Conservation (phyloP, 2,329 filamentous ascomycete species). For the Cryphonectria nitschkei region DNA sequence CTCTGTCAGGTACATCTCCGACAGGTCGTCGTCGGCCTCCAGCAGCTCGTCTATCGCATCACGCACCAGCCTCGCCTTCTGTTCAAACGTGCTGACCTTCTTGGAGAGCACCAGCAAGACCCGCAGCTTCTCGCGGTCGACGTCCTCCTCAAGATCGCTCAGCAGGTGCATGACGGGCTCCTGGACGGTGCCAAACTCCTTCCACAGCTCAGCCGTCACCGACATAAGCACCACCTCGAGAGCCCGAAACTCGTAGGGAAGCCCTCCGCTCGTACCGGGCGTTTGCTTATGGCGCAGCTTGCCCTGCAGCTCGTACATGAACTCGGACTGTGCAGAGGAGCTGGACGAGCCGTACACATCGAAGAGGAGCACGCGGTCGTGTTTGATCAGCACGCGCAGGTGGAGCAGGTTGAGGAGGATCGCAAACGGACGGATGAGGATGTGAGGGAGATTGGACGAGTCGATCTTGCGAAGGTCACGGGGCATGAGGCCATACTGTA, state of each 20-base stretch:
- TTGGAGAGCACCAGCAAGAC: conserved; percentile 93
- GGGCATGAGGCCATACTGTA: conserved; percentile 84
- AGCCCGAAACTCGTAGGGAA: conserved; percentile 95
- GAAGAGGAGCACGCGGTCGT: conserved; percentile 89
- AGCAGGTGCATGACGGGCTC: conserved; percentile 90
- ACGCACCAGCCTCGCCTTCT: conserved; percentile 90
- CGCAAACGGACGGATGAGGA: conserved; percentile 87
- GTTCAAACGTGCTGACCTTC: conserved; percentile 94
- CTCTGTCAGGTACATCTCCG: conserved; percentile 94
- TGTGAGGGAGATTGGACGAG: conserved; percentile 92
- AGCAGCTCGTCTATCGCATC: conserved; percentile 94
- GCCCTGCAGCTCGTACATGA: conserved; percentile 96
- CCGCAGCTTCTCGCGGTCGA: conserved; percentile 90
- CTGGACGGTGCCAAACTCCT: conserved; percentile 90
- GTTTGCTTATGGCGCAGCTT: conserved; percentile 82
- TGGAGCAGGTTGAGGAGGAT: conserved; percentile 97
- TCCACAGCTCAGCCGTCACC: conserved; percentile 88
- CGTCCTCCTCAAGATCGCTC: conserved; percentile 91
- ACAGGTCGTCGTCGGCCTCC: conserved; percentile 93
- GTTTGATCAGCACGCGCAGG: conserved; percentile 91
- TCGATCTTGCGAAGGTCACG: conserved; percentile 98
- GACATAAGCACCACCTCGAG: conserved; percentile 94
- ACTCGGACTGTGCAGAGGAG: conserved; percentile 92
- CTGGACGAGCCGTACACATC: conserved; percentile 94
- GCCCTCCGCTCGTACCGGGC: conserved; percentile 57